These are phyloP conservation scores for Dactylellina haptotyla DNA, from an alignment of 2,329 filamentous ascomycete species.

Conservation along the genomic window DNA sequence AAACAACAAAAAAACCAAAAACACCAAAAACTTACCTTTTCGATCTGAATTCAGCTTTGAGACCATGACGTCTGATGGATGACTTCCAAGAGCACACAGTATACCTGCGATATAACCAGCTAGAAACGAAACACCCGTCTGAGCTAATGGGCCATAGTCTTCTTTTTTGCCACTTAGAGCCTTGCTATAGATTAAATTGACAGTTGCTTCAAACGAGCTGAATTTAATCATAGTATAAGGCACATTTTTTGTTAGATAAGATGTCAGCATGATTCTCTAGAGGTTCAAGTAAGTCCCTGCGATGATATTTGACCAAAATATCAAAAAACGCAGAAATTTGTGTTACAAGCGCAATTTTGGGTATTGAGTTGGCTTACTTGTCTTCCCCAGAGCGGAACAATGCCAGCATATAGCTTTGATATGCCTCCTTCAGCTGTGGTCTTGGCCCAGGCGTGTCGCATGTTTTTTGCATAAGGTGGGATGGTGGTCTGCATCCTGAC, in stretches of 20 bases:
- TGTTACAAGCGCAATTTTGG: background rate
- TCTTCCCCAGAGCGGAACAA: slow-evolving; percentile 89
- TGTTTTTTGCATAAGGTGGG: slow-evolving; percentile 74
- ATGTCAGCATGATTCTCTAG: background rate
- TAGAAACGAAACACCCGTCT: slow-evolving; percentile 85
- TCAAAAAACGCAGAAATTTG: too few species aligned
- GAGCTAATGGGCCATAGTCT: slow-evolving; percentile 81
- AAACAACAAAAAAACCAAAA: too few species aligned
- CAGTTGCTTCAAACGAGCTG: slow-evolving; percentile 88
- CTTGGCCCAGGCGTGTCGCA: slow-evolving; percentile 41
- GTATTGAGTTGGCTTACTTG: background rate
- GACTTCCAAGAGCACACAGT: slow-evolving; percentile 82
- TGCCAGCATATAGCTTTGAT: slow-evolving; percentile 79
- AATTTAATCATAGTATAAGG: slow-evolving; percentile 93
- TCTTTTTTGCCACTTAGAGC: slow-evolving; percentile 77
- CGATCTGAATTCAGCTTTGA: slow-evolving; percentile 88
- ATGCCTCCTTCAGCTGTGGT: slow-evolving; percentile 46
- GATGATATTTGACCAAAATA: too few species aligned
- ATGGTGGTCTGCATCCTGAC: slow-evolving; percentile 82
- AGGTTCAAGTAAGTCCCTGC: too few species aligned
- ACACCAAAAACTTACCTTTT: slow-evolving; percentile 59
- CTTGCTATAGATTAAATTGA: slow-evolving; percentile 81
- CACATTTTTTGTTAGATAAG: slow-evolving; percentile 72
- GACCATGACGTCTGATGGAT: slow-evolving; percentile 88
- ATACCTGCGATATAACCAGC: slow-evolving; percentile 89